Conservation (phyloP, 331 rosid genomes). For the Malus hybrid region DNA sequence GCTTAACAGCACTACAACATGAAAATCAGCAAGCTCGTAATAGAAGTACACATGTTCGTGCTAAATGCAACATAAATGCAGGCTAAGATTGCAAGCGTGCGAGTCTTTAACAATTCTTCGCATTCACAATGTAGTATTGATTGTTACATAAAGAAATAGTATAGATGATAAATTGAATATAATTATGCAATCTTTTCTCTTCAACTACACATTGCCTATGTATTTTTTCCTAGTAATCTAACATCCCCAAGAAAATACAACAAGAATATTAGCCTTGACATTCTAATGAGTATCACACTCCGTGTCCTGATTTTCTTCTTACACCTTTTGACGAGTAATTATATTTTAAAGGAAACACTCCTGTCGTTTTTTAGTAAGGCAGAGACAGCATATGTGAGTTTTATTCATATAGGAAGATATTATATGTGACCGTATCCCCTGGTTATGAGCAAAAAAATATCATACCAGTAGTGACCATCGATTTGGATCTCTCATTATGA, state of each 20-base stretch:
- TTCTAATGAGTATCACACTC: background rate
- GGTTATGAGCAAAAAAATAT: constrained; percentile 1
- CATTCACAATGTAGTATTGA: background rate
- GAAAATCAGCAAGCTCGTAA: background rate
- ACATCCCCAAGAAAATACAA: background rate
- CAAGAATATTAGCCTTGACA: background rate
- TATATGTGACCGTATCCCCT: constrained; percentile 5
- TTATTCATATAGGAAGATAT: background rate
- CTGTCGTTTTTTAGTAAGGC: background rate
- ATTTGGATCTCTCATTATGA: constrained; percentile 93
- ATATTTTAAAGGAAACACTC: background rate
- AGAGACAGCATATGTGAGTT: background rate
- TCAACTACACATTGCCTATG: background rate
- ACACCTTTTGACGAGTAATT: background rate
- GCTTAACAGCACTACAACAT: background rate
- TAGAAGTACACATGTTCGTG: no score
- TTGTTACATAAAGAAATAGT: background rate
- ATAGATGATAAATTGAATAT: background rate
- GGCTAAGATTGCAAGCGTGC: background rate
- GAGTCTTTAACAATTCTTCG: background rate
- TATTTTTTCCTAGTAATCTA: background rate
- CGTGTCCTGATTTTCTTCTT: background rate
- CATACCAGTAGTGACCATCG: constrained; percentile 96
- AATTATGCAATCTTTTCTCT: background rate
- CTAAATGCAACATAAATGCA: background rate